Percentiles rank a stretch among this genome's conserved stretches.
phyloP scores from a whole-genome alignment of 257 asterid species.

The Capsicum rhomboideum region DNA sequence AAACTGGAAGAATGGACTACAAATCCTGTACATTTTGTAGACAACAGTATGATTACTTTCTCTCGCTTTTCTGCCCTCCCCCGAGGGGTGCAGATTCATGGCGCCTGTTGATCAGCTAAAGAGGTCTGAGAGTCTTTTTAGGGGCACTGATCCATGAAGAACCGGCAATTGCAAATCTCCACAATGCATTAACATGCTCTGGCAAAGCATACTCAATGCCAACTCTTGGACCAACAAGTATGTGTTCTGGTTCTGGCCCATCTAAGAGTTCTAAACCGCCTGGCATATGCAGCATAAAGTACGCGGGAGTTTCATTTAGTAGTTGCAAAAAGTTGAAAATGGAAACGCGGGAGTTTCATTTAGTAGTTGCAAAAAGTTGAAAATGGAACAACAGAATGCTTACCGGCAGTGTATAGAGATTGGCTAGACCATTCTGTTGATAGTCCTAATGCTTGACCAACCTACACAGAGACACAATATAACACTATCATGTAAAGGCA shows the following conservation, averaged over 20 bases:
- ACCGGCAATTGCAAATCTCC: conserved; percentile 90
- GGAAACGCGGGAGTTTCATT: neutral
- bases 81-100: neutral
- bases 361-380: neutral
- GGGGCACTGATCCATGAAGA: conserved; percentile 91
- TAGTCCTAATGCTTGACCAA: conserved; percentile 89
- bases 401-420: conserved; percentile 72
- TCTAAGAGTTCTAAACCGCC: conserved; percentile 91
- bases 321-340: neutral
- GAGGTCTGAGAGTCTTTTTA: conserved; percentile 59
- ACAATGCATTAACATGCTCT: conserved; percentile 61
- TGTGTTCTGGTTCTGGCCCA: conserved; percentile 65
- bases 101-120: neutral
- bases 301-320: neutral
- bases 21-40: neutral
- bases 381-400: conserved; percentile 1
- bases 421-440: conserved; percentile 89
- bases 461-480: conserved; percentile 24
- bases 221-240: conserved; percentile 83
- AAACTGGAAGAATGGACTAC: neutral
- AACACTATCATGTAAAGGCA: neutral
- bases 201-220: conserved; percentile 82
- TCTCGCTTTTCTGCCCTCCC: too few relatives aligned
- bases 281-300: conserved; percentile 12
- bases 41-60: neutral